phyloP scores from a whole-genome alignment of 2,329 filamentous ascomycete genomes.

The Leptographium flavum region DNA sequence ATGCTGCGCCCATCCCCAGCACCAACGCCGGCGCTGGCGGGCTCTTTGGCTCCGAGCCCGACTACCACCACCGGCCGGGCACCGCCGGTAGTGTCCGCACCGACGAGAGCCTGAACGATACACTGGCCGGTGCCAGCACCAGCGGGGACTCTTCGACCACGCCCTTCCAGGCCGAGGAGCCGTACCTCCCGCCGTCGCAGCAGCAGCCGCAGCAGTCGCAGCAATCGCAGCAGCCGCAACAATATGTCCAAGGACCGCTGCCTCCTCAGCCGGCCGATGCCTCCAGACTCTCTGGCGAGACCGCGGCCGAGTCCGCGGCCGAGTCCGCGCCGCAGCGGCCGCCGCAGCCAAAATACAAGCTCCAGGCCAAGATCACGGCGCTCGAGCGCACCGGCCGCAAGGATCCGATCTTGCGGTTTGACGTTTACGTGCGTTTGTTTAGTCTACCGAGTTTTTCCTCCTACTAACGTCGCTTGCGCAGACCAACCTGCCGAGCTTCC shows the following conservation, averaged over 20 bases:
- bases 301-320: constrained; percentile 4
- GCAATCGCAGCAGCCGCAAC: too few species aligned
- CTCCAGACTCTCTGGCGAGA: constrained; percentile 9
- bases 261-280: constrained; percentile 7
- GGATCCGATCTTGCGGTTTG: constrained; percentile 86
- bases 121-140: constrained; percentile 12
- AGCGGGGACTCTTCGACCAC: constrained; percentile 7
- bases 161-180: constrained; percentile 15
- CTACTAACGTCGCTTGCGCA: constrained; percentile 24
- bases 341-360: constrained; percentile 58
- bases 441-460: not conserved
- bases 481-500: constrained; percentile 97
- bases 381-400: constrained; percentile 89
- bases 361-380: constrained; percentile 89
- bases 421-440: constrained; percentile 66
- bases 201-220: constrained; percentile 9
- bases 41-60: constrained; percentile 21
- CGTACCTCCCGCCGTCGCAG: constrained; percentile 15
- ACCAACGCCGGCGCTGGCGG: constrained; percentile 9
- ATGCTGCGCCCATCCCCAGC: constrained; percentile 20
- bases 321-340: constrained; percentile 23
- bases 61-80: constrained; percentile 29
- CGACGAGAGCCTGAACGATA: constrained; percentile 16
- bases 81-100: constrained; percentile 30
- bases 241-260: not conserved